Evolutionary conservation across 352 stramenopile genomes (phyloP), one percentile per base, ranked within the genome.

Genomic region (Pythium sp.): DNA sequence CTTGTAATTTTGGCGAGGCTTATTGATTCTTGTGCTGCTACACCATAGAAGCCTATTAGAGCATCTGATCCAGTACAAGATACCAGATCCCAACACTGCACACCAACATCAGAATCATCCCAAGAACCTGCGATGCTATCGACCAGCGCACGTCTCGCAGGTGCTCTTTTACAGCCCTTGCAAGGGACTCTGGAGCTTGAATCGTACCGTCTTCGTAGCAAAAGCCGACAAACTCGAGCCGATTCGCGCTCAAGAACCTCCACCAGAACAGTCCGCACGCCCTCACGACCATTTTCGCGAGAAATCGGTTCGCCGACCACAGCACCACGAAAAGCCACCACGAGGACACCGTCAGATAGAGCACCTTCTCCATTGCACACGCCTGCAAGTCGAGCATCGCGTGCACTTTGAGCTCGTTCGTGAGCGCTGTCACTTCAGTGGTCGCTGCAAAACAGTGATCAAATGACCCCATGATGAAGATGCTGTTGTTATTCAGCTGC

Each of bases 301-400:
- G 67, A 24, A 91, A 82, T 7, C 82, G 79, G 62, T 78, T 82
- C 22, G 73, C 68, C 2, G 82, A 30, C 43, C 78, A 73, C 9
- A 90, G 47, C n/a, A 88, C 70, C 9, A 82, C 32, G 18, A 90
- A 36, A 12, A 91, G 73, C 85, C 84, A 90, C 83, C 84, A 93
- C 24, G 78, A 89, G 22, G 81, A 65, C 54, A 78, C 30, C 9
- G 70, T 76, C 60, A 93, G 69, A 62, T 93, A 93, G 28, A 91
- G 59, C n/a, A 70, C 72, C 53, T 81, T 77, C 64, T 93, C 85
- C 18, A 81, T 70, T 24, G 76, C 73, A 57, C 85, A 93, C 5
- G 74, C 60, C 12, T 89, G 79, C 2, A 24, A 61, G 26, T 77
- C 73, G 20, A 90, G 68, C 22, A 91, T 51, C 18, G 64, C 72